phyloP scores from a whole-genome alignment of 805 yeast species.

The Debaryomyces castellii region DNA sequence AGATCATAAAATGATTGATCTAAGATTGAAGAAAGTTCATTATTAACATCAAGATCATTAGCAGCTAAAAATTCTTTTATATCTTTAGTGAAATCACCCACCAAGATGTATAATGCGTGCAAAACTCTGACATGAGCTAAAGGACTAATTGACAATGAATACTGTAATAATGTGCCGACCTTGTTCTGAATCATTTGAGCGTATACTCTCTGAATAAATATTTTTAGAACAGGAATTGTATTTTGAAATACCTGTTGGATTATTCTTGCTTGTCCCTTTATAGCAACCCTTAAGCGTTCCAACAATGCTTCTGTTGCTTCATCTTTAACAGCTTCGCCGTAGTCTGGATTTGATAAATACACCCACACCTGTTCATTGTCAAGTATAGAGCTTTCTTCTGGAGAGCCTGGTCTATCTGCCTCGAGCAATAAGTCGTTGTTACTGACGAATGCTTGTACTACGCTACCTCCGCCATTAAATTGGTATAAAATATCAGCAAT shows the following conservation, averaged over 20 bases:
- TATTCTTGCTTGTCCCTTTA: conserved; percentile 70
- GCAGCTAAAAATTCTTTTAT: conserved; percentile 59
- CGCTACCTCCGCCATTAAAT: conserved; percentile 82
- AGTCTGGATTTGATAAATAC: conserved; percentile 58
- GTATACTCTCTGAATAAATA: conserved; percentile 73
- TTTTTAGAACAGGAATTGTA: conserved; percentile 64
- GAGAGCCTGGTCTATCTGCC: conserved; percentile 42
- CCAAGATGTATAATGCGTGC: conserved; percentile 60
- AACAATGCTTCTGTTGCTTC: conserved; percentile 51
- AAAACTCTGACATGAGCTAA: conserved; percentile 76
- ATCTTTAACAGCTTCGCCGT: conserved; percentile 49
- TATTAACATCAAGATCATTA: conserved; percentile 47
- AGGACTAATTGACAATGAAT: conserved; percentile 60
- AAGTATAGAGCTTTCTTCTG: conserved; percentile 29
- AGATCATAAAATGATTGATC: conserved; percentile 75
- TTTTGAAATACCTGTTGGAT: conserved; percentile 72
- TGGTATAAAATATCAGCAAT: conserved; percentile 71
- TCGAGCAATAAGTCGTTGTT: conserved; percentile 70
- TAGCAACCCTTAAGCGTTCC: conserved; percentile 52
- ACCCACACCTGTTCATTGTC: conserved; percentile 57
- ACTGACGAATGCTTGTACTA: conserved; percentile 77
- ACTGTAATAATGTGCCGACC: conserved; percentile 56
- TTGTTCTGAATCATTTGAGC: conserved; percentile 66
- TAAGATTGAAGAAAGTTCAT: conserved; percentile 47
- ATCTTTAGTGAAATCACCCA: conserved; percentile 61